Evolutionary conservation across 1,284 basidiomycete species (phyloP).

Genomic region (Xerocomus minutiporus): DNA sequence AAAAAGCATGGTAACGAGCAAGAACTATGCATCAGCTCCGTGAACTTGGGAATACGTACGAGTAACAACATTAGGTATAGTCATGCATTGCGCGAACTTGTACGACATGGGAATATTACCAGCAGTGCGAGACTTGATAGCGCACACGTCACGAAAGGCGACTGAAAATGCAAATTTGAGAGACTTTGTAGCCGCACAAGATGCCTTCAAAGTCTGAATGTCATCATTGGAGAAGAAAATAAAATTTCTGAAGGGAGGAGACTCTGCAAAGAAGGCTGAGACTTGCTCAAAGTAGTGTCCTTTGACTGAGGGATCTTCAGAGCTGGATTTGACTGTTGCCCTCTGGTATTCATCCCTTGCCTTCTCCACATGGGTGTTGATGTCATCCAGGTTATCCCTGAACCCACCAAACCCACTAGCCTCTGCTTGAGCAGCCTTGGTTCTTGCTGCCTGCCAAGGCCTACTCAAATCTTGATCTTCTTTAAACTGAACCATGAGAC

Average conservation of each 20-base stretch:
- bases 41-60: conserved; percentile 22
- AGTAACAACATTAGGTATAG: conserved; percentile 17
- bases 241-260: conserved; percentile 18
- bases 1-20: neutral
- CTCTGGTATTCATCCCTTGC: conserved; percentile 13
- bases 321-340: conserved; percentile 1
- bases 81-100: conserved; percentile 26
- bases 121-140: conserved; percentile 42
- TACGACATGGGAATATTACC: conserved; percentile 27
- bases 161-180: conserved; percentile 41
- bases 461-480: conserved; percentile 20
- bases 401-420: conserved; percentile 2
- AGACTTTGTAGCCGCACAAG: conserved; percentile 38
- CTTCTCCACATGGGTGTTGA: conserved; percentile 37
- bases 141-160: conserved; percentile 44
- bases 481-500: neutral
- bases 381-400: conserved; percentile 33
- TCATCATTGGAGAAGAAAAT: conserved; percentile 29
- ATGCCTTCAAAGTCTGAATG: conserved; percentile 45
- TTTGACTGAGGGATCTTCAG: neutral
- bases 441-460: conserved; percentile 24
- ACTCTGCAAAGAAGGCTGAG: conserved; percentile 15
- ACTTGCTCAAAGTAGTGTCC: conserved; percentile 6
- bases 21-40: conserved; percentile 4
- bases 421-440: conserved; percentile 21